Base-by-base conservation (phyloP, 2,329 filamentous ascomycete species). In the Apiospora rasikravindrae region DNA sequence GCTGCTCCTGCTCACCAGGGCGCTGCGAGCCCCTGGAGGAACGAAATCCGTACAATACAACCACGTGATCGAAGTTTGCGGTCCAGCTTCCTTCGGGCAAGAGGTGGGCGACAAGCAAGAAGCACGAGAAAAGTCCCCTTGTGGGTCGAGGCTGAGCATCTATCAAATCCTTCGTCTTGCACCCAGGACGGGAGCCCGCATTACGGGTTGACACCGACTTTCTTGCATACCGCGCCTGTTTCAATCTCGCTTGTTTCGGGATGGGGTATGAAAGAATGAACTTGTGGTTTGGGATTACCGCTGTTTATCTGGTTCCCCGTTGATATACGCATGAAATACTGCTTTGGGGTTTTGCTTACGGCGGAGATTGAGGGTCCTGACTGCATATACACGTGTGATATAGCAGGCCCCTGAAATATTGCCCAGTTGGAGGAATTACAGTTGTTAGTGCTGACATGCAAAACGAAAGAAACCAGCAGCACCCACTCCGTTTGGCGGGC, bases 191-290 rank as follows among this genome's bases (percentile, higher is more conserved):
- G 40, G 8, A 11, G 8, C 40, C 40, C 40, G 3, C 33, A 14
- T 14, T 2, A 4, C 5, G 19, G 19, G 8, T 13, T 22, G 57
- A 40, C 57, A 64, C 57, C 57, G 57, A 64, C 57, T 40, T 64
- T 64, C 29, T 64, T 33, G 33, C 57, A 64, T 40, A 7, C 16
- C 29, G 33, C 57, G 57, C 57, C 22, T 64, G 11, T 64, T 22
- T 57, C 57, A 64, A 64, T 64, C 33, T 64, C 57, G 57, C 57
- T 64, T 40, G 57, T 64, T 64, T 64, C 33, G 11, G 6, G 22
- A 64, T 19, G 33, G 8, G 33, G 22, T 33, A n/a, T n/a, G 53
- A 61, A n/a, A 2, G 40, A 42, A 42, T 14, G 13, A 2, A 3
- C 5, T 42, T 42, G 40, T 2, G 22, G 53, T 14, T 37, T 10